phyloP scores from a whole-genome alignment of 352 stramenopile species.

The Pelagophyceae sp. region DNA sequence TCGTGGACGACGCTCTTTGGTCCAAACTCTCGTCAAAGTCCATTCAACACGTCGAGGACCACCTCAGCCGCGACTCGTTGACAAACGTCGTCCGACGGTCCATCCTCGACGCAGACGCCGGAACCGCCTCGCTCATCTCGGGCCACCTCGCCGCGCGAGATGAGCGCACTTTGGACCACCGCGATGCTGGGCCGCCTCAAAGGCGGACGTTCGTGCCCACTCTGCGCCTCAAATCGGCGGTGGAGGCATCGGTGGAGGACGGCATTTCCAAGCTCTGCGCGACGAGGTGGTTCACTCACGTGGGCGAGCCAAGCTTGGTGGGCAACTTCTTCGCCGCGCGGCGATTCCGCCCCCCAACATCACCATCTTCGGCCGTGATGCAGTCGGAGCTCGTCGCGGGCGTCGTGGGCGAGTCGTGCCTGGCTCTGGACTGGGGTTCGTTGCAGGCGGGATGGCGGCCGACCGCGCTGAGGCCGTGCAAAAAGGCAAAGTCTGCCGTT shows the following conservation, averaged over 20 bases:
- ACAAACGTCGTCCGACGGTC: not conserved
- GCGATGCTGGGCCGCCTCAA: too few species aligned
- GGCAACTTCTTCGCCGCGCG: slow-evolving; percentile 9
- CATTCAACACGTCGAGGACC: not conserved
- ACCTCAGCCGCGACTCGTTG: not conserved
- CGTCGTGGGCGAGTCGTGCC: not conserved
- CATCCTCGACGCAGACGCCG: not conserved
- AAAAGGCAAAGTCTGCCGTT: too few species aligned
- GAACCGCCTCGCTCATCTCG: too few species aligned
- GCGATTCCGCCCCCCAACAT: not conserved
- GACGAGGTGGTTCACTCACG: not conserved
- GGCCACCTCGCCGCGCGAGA: too few species aligned
- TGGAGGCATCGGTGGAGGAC: not conserved
- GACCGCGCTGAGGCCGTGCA: too few species aligned
- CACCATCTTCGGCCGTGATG: not conserved
- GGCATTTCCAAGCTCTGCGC: not conserved
- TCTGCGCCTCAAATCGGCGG: not conserved
- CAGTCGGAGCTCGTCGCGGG: not conserved
- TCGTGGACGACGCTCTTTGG: slow-evolving; percentile 12
- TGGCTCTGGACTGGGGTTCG: too few species aligned
- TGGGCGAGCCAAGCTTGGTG: not conserved
- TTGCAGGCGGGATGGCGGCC: too few species aligned
- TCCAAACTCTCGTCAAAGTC: not conserved
- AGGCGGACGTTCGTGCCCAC: not conserved
- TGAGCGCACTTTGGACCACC: too few species aligned